Evolutionary conservation across 805 yeast genomes (phyloP).

Genomic region (Yamadazyma phyllophila): DNA sequence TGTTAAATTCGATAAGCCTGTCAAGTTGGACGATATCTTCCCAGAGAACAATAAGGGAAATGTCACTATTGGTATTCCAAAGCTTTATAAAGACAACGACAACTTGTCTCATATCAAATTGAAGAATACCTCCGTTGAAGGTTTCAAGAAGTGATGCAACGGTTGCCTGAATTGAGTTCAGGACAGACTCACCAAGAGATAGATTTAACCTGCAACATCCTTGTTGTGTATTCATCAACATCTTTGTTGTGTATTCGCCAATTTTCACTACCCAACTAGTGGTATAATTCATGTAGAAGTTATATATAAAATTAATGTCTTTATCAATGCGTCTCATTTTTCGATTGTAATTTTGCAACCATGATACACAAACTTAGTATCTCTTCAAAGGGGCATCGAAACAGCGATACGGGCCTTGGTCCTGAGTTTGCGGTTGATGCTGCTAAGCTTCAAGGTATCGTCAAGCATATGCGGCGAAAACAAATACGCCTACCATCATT

Average conservation of each 20-base stretch:
- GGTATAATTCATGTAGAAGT: too few relatives aligned
- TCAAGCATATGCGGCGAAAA: background rate
- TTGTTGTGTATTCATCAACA: too few relatives aligned
- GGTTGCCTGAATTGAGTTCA: background rate
- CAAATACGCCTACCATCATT: constrained; percentile 4
- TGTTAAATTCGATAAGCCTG: constrained; percentile 22
- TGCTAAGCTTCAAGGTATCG: background rate
- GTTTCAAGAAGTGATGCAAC: constrained; percentile 4
- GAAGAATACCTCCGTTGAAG: constrained; percentile 15
- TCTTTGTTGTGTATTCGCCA: too few relatives aligned
- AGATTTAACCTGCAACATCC: too few relatives aligned
- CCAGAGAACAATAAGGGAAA: constrained; percentile 21
- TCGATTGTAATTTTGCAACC: background rate
- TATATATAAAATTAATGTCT: too few relatives aligned
- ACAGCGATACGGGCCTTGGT: background rate
- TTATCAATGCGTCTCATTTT: background rate
- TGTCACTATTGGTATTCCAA: constrained; percentile 21
- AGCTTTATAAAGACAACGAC: constrained; percentile 15
- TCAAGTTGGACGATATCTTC: constrained; percentile 20
- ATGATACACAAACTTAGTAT: background rate
- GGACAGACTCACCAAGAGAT: too few relatives aligned
- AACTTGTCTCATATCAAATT: constrained; percentile 11
- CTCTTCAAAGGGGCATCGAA: background rate
- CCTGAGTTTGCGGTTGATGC: background rate
- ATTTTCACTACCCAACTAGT: too few relatives aligned